phyloP scores from a whole-genome alignment of 805 yeast genomes.

The Ogataea minuta region DNA sequence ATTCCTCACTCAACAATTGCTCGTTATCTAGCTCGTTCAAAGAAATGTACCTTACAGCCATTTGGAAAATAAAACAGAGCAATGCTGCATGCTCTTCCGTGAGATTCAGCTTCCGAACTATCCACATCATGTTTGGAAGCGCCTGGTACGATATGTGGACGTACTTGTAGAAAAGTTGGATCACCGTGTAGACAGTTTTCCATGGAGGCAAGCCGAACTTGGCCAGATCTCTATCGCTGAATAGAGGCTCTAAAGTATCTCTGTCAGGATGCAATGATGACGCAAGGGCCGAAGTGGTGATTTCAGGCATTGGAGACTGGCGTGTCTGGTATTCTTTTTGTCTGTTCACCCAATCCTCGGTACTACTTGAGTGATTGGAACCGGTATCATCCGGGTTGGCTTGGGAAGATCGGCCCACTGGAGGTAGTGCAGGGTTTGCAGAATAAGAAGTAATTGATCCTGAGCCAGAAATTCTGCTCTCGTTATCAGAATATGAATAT shows the following conservation, averaged over 20 bases:
- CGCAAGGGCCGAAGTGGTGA: not conserved
- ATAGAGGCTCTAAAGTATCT: slow-evolving; percentile 3
- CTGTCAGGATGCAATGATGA: not conserved
- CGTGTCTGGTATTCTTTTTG: slow-evolving; percentile 18
- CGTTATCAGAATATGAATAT: slow-evolving; percentile 3
- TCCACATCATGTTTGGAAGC: slow-evolving; percentile 35
- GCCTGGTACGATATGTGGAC: slow-evolving; percentile 38
- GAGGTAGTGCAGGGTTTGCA: slow-evolving; percentile 12
- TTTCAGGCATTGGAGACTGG: not conserved
- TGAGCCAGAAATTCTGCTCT: slow-evolving; percentile 4
- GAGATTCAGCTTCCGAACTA: slow-evolving; percentile 32
- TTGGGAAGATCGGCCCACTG: slow-evolving; percentile 2
- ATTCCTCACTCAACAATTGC: slow-evolving; percentile 31
- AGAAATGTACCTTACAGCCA: slow-evolving; percentile 34
- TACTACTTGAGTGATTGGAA: slow-evolving; percentile 10
- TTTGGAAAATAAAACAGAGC: slow-evolving; percentile 35
- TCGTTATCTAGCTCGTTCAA: slow-evolving; percentile 26
- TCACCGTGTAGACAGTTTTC: slow-evolving; percentile 31
- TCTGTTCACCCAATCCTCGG: slow-evolving; percentile 27
- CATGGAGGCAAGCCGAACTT: slow-evolving; percentile 38
- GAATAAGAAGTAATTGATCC: not conserved
- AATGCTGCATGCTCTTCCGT: slow-evolving; percentile 30
- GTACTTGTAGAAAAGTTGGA: slow-evolving; percentile 42
- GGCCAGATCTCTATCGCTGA: slow-evolving; percentile 32
- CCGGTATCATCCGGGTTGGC: not conserved